Conservation (phyloP, 2,329 filamentous ascomycete genomes). For the Lecanicillium sp. region DNA sequence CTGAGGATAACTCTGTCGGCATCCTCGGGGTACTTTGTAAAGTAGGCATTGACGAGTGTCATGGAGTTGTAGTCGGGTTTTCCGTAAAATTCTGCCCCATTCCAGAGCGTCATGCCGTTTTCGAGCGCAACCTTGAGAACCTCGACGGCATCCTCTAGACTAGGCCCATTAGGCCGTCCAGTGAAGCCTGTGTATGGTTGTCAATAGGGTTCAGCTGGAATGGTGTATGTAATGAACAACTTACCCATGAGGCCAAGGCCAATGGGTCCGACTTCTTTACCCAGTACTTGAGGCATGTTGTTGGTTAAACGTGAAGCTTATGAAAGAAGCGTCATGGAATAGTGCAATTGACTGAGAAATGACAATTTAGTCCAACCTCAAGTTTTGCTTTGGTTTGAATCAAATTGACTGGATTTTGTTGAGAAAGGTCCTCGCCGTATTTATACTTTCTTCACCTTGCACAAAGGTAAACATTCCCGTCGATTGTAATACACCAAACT, state of each 20-base stretch:
- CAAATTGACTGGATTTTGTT: too few relatives aligned
- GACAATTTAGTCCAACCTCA: too few relatives aligned
- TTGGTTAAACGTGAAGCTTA: background rate
- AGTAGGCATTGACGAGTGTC: conserved; percentile 52
- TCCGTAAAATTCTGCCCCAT: conserved; percentile 59
- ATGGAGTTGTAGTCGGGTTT: conserved; percentile 48
- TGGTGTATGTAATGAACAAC: too few relatives aligned
- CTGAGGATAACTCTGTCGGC: conserved; percentile 52
- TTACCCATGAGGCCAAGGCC: conserved; percentile 49
- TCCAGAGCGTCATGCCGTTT: conserved; percentile 45
- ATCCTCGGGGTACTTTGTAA: conserved; percentile 54
- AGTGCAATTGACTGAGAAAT: too few relatives aligned
- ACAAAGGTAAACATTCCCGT: too few relatives aligned
- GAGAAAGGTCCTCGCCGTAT: too few relatives aligned
- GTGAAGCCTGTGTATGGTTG: conserved; percentile 28
- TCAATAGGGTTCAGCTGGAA: conserved; percentile 7
- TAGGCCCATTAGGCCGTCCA: conserved; percentile 28
- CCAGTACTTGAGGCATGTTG: conserved; percentile 26
- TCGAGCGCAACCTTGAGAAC: conserved; percentile 46
- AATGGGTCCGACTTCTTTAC: conserved; percentile 37
- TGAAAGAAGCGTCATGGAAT: too few relatives aligned
- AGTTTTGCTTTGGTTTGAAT: too few relatives aligned
- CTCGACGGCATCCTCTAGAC: conserved; percentile 41
- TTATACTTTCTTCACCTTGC: too few relatives aligned
- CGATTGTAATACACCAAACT: too few relatives aligned